These are phyloP conservation scores for Phytophthora pseudosyringae DNA, from an alignment of 352 stramenopile genomes.

Conservation along the genomic window DNA sequence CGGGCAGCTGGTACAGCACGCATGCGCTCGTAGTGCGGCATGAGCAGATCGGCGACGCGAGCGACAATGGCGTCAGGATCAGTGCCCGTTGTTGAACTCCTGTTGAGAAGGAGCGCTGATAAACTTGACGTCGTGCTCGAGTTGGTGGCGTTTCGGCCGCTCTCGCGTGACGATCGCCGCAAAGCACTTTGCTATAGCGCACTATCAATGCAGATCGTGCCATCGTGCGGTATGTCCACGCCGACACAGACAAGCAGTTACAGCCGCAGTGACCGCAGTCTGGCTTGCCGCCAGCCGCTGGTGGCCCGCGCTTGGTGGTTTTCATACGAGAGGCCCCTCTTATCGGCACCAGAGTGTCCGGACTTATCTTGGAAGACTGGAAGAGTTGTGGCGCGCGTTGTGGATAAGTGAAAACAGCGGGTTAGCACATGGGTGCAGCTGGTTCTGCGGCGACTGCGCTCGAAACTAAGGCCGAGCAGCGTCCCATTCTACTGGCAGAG, in stretches of 20 bases:
- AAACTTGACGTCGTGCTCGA: conserved; percentile 14
- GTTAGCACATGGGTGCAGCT: conserved; percentile 28
- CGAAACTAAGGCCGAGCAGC: conserved; percentile 14
- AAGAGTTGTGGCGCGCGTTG: conserved; percentile 19
- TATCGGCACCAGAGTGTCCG: conserved; percentile 21
- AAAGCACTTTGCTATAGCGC: neutral
- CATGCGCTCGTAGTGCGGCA: conserved; percentile 5
- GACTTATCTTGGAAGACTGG: conserved; percentile 28
- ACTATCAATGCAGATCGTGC: conserved; percentile 1
- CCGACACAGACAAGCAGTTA: conserved; percentile 13
- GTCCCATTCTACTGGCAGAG: conserved; percentile 27
- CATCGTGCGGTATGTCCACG: neutral
- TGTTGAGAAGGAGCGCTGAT: conserved; percentile 12
- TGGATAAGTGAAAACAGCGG: conserved; percentile 31
- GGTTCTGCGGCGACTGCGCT: conserved; percentile 30
- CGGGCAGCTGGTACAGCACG: conserved; percentile 30
- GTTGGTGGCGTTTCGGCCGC: conserved; percentile 4
- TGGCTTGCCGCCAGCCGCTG: conserved; percentile 10
- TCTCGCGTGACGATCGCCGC: conserved; percentile 2
- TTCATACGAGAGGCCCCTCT: conserved; percentile 1
- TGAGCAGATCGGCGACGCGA: neutral
- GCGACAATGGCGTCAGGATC: conserved; percentile 1
- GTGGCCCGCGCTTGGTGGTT: neutral
- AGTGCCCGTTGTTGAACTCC: conserved; percentile 8
- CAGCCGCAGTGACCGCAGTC: conserved; percentile 26